Conservation (phyloP, 148 eudicot genomes). For the Persicaria maculosa region DNA sequence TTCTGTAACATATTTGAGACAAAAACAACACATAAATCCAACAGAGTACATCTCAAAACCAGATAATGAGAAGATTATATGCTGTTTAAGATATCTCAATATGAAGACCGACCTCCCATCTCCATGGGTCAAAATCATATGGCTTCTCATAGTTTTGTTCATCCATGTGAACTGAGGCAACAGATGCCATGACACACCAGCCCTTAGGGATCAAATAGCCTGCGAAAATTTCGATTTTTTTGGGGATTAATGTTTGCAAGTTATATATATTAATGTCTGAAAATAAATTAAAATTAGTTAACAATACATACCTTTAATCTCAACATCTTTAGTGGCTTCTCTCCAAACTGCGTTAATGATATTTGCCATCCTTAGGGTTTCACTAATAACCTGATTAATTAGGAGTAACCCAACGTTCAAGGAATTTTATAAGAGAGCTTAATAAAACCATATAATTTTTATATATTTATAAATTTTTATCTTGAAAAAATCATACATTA, state of each 20-base stretch:
- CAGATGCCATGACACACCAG: conserved; percentile 82
- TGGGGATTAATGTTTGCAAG: neutral
- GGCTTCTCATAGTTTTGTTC: conserved; percentile 74
- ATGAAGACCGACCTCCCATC: conserved; percentile 66
- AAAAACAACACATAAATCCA: neutral
- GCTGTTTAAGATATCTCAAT: neutral
- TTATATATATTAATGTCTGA: neutral
- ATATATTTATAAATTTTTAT: no score
- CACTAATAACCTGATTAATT: conserved; percentile 64
- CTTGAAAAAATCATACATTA: no score
- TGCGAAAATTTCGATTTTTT: conserved; percentile 16
- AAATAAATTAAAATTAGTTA: neutral
- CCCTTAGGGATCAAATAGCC: conserved; percentile 86
- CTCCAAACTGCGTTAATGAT: conserved; percentile 94
- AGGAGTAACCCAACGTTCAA: neutral
- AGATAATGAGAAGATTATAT: no score
- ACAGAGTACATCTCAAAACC: neutral
- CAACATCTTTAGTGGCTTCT: conserved; percentile 68
- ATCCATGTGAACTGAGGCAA: conserved; percentile 89
- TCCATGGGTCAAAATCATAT: conserved; percentile 77
- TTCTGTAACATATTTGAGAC: conserved; percentile 27
- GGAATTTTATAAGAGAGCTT: neutral
- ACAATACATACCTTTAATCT: conserved; percentile 54
- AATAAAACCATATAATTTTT: no score
- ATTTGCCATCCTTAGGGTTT: conserved; percentile 91